phyloP scores from a whole-genome alignment of 495 filamentous ascomycete species.

The Tetracladium setigerum region DNA sequence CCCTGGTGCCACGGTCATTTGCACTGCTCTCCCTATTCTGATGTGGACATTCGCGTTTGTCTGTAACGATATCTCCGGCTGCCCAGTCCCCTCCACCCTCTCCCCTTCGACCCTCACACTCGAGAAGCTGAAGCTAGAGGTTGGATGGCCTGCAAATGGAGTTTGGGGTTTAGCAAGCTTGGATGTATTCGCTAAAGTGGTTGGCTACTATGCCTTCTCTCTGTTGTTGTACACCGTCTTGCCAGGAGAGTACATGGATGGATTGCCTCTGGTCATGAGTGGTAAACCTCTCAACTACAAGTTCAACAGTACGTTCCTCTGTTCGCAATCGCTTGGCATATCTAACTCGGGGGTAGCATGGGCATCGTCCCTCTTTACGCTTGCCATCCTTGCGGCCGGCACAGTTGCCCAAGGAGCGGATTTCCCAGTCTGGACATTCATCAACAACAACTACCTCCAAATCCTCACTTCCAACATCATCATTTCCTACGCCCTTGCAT shows the following conservation, averaged over 20 bases:
- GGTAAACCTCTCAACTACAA: constrained; percentile 71
- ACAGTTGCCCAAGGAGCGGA: constrained; percentile 70
- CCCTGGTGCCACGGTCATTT: constrained; percentile 63
- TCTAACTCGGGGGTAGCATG: constrained; percentile 48
- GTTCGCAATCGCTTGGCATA: constrained; percentile 4
- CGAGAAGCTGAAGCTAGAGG: constrained; percentile 63
- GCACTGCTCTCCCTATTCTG: constrained; percentile 66
- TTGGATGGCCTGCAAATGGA: constrained; percentile 69
- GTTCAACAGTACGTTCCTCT: constrained; percentile 51
- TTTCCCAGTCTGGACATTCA: constrained; percentile 85
- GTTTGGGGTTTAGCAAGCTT: constrained; percentile 51
- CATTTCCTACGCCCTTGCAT: constrained; percentile 59
- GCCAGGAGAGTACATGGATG: constrained; percentile 65
- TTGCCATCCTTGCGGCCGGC: constrained; percentile 59
- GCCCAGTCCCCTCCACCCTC: constrained; percentile 80
- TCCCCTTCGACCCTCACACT: constrained; percentile 63
- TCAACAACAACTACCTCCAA: constrained; percentile 83
- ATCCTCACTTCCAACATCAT: constrained; percentile 77
- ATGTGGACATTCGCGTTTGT: constrained; percentile 71
- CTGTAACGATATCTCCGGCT: constrained; percentile 90
- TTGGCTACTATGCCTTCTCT: constrained; percentile 76
- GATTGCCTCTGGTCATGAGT: constrained; percentile 61
- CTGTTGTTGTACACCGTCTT: constrained; percentile 68
- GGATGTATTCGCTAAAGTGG: constrained; percentile 54
- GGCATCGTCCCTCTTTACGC: constrained; percentile 59